A percentile compares a stretch with the other conserved stretches of the same genome.
These are phyloP conservation scores for Ehretia macrophylla DNA, from an alignment of 257 asterid genomes.

Conservation along the genomic window DNA sequence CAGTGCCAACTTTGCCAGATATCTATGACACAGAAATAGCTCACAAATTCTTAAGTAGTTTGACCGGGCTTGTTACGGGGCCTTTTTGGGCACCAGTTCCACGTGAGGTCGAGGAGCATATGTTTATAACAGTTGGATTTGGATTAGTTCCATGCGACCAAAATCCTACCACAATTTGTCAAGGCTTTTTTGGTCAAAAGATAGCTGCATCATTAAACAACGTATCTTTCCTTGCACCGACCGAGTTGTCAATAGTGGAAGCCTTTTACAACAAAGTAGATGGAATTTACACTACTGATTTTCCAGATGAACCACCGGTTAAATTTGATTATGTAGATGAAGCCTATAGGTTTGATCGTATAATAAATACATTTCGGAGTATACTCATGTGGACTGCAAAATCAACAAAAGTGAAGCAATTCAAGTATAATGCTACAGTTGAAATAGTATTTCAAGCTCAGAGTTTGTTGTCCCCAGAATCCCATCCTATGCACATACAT, in stretches of 20 bases:
- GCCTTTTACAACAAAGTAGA: not conserved
- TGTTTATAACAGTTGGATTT: not conserved
- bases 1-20: not conserved
- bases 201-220: too few relatives aligned
- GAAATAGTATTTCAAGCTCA: not conserved
- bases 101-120: not conserved
- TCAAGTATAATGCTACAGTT: not conserved
- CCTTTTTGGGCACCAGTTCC: not conserved
- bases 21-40: not conserved
- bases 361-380: too few relatives aligned
- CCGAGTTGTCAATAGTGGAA: not conserved
- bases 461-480: not conserved
- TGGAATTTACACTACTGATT: conserved; percentile 1
- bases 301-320: not conserved
- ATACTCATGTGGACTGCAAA: too few relatives aligned
- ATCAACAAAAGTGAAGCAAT: too few relatives aligned
- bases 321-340: too few relatives aligned
- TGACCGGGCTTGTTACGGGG: not conserved
- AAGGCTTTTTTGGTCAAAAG: too few relatives aligned
- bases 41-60: not conserved
- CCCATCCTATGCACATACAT: not conserved
- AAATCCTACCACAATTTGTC: too few relatives aligned
- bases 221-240: too few relatives aligned
- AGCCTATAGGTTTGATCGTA: too few relatives aligned
- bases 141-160: not conserved